Conservation (phyloP, 345 rosid species). For the Eucalyptus erythrocorys region DNA sequence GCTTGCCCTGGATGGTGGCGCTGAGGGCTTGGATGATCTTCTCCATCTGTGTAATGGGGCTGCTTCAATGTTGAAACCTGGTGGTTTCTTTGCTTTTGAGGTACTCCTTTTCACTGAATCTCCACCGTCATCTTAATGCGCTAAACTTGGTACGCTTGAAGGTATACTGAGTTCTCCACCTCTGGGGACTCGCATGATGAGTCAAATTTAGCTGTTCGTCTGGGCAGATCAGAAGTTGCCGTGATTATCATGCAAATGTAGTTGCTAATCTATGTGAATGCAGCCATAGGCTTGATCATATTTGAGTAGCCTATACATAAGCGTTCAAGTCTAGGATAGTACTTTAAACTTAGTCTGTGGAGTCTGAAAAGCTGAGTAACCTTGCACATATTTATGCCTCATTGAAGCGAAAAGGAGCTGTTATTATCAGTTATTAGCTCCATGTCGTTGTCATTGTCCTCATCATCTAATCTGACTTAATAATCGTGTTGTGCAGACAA, state of each 20-base stretch:
- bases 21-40: conserved; percentile 60
- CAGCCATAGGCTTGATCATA: neutral
- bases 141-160: neutral
- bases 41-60: conserved; percentile 55
- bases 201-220: neutral
- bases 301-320: neutral
- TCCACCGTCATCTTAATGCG: neutral
- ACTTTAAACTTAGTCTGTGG: neutral
- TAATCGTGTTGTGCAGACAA: conserved; percentile 35
- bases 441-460: neutral
- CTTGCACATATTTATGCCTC: neutral
- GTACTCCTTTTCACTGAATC: conserved; percentile 4
- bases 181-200: neutral
- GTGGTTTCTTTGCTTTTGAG: conserved; percentile 89
- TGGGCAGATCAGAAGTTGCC: neutral
- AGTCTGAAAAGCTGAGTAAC: neutral
- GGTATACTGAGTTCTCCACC: neutral
- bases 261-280: neutral
- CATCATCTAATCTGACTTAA: neutral
- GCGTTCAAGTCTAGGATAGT: neutral
- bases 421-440: neutral
- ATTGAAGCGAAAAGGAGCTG: neutral
- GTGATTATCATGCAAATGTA: neutral
- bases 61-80: conserved; percentile 55
- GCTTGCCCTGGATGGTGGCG: conserved; percentile 87